phyloP scores from a whole-genome alignment of 2,329 filamentous ascomycete species.

The Pyrenophora graminea region DNA sequence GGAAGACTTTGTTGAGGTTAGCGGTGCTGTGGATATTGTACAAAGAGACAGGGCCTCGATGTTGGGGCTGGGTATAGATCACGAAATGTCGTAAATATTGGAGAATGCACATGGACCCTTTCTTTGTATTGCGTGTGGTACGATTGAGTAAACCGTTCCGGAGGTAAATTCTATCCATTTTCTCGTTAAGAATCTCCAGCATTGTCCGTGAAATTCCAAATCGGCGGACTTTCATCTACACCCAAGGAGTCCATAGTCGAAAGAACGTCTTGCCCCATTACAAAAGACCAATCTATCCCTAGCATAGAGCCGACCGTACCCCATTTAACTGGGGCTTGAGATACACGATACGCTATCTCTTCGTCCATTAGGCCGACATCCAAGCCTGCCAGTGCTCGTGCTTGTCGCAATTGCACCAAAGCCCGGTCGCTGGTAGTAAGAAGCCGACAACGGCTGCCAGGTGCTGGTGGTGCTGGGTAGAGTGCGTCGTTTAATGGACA shows the following conservation, averaged over 20 bases:
- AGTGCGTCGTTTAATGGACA: not conserved
- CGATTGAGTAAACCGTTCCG: too few species aligned
- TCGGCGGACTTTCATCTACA: too few species aligned
- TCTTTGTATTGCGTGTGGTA: too few species aligned
- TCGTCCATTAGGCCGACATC: not conserved
- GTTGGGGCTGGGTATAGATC: slow-evolving; percentile 13
- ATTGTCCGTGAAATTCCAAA: too few species aligned
- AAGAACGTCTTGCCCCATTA: too few species aligned
- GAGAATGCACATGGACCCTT: not conserved
- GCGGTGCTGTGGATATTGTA: slow-evolving; percentile 76
- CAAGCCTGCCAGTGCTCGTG: not conserved
- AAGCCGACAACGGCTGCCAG: not conserved
- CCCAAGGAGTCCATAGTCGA: too few species aligned
- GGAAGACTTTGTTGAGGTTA: slow-evolving; percentile 93
- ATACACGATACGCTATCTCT: not conserved
- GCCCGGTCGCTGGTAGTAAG: not conserved
- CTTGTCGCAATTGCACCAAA: slow-evolving; percentile 1
- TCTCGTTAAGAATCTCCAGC: too few species aligned
- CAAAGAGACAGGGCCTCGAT: slow-evolving; percentile 31
- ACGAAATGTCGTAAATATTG: slow-evolving; percentile 7
- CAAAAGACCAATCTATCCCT: not conserved
- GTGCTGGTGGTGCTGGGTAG: not conserved
- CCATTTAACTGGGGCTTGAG: not conserved
- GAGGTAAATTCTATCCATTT: too few species aligned
- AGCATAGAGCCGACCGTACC: not conserved